Conservation (phyloP, 2,329 filamentous ascomycete genomes). For the Sarocladiaceae sp. region DNA sequence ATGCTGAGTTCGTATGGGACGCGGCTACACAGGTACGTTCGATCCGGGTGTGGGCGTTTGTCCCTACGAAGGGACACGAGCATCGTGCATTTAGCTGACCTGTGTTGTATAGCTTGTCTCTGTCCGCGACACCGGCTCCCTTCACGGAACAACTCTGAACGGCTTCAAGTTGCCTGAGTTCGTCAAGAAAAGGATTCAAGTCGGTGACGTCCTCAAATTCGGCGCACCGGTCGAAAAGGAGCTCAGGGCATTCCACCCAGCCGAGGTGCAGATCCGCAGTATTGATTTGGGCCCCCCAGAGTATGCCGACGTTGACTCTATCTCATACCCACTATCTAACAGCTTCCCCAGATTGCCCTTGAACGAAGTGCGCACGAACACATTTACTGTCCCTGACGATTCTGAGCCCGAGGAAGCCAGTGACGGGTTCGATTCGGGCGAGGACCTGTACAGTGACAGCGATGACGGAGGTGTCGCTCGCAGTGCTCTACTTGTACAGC, state of each 20-base stretch:
- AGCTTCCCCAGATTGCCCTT: slow-evolving; percentile 18
- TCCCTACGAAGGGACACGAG: too few species aligned
- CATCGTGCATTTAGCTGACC: slow-evolving; percentile 24
- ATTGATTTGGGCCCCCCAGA: slow-evolving; percentile 22
- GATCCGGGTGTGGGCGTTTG: background rate
- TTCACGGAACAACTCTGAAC: slow-evolving; percentile 51
- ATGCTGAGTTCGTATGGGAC: slow-evolving; percentile 52
- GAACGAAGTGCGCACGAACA: slow-evolving; percentile 16
- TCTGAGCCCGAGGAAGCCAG: slow-evolving; percentile 19
- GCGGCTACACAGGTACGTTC: slow-evolving; percentile 38
- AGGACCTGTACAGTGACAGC: background rate
- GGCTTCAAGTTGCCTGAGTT: slow-evolving; percentile 18
- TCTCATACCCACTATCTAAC: slow-evolving; percentile 13
- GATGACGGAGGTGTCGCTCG: background rate
- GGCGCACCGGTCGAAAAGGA: slow-evolving; percentile 31
- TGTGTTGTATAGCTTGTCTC: slow-evolving; percentile 22
- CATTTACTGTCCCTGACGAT: slow-evolving; percentile 40
- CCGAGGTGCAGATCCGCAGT: slow-evolving; percentile 26
- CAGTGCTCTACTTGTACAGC: background rate
- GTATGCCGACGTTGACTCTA: slow-evolving; percentile 15
- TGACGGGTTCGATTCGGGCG: background rate
- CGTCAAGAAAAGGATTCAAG: slow-evolving; percentile 15
- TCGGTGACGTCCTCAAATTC: slow-evolving; percentile 30
- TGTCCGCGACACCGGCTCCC: slow-evolving; percentile 43
- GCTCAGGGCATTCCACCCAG: slow-evolving; percentile 31